phyloP scores from a whole-genome alignment of 2,329 filamentous ascomycete genomes.

The Penicillium janthinellum region DNA sequence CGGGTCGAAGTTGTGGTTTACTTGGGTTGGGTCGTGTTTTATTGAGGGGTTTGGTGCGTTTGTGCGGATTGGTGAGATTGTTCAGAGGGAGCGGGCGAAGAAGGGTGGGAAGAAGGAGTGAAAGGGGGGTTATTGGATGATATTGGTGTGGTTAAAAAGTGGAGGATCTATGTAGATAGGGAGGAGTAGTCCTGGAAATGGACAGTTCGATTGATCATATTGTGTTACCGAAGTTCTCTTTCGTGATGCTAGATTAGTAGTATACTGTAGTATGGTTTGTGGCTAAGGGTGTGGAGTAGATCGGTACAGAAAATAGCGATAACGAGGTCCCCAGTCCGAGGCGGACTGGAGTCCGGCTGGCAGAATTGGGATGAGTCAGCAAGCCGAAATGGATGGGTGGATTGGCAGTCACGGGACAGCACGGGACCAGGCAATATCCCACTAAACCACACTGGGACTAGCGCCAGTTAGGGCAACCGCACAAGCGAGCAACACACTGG shows the following conservation, averaged over 20 bases:
- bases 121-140: neutral
- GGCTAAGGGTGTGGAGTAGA: neutral
- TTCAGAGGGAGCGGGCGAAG: slow-evolving; percentile 44
- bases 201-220: neutral
- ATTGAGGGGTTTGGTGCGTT: slow-evolving; percentile 57
- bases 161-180: neutral
- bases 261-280: neutral
- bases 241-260: neutral
- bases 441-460: slow-evolving; percentile 32
- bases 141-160: neutral
- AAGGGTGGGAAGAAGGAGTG: slow-evolving; percentile 29
- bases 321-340: too few species aligned
- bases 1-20: slow-evolving; percentile 54
- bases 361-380: slow-evolving; percentile 18
- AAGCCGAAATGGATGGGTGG: too few species aligned
- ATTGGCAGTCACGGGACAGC: slow-evolving; percentile 26
- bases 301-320: neutral
- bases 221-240: neutral
- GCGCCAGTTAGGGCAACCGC: slow-evolving; percentile 45
- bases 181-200: neutral
- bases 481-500: slow-evolving; percentile 48
- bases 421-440: neutral
- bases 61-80: slow-evolving; percentile 49
- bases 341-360: neutral
- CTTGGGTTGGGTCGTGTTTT: slow-evolving; percentile 55